Percentiles rank a stretch among this genome's conserved stretches.
phyloP scores from a whole-genome alignment of 2,329 filamentous ascomycete genomes.

The Plenodomus lindquistii region DNA sequence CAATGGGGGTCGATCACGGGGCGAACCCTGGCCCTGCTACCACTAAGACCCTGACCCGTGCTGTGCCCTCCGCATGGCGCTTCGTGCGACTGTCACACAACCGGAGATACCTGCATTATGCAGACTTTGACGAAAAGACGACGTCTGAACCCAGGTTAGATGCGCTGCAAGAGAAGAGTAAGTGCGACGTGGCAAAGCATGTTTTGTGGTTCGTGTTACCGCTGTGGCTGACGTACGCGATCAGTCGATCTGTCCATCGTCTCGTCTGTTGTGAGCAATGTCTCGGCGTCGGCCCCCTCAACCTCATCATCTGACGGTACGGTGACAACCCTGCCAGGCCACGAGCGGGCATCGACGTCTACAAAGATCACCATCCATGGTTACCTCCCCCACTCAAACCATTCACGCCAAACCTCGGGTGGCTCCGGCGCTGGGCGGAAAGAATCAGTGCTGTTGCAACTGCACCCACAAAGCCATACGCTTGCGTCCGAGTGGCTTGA shows the following conservation, averaged over 20 bases:
- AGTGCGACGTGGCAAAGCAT: conserved; percentile 27
- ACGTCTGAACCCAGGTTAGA: conserved; percentile 72
- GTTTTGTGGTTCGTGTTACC: conserved; percentile 19
- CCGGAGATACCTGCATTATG: conserved; percentile 85
- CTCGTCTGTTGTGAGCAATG: conserved; percentile 92
- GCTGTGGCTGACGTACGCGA: conserved; percentile 32
- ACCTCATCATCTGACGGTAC: conserved; percentile 54
- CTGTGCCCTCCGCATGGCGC: conserved; percentile 66
- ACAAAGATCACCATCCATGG: conserved; percentile 94
- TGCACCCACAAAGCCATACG: conserved; percentile 79
- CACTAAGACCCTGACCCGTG: conserved; percentile 47
- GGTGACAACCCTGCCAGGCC: conserved; percentile 45
- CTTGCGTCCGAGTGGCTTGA: conserved; percentile 96
- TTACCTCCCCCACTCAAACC: conserved; percentile 52
- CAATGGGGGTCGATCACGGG: conserved; percentile 56
- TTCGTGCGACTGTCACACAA: conserved; percentile 92
- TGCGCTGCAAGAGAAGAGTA: conserved; percentile 72
- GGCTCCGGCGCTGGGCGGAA: conserved; percentile 46
- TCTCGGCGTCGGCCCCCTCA: conserved; percentile 66
- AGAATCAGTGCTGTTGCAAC: conserved; percentile 78
- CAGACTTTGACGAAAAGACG: conserved; percentile 73
- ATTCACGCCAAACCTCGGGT: conserved; percentile 34
- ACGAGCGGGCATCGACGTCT: conserved; percentile 48
- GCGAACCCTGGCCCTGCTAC: conserved; percentile 52
- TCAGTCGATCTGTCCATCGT: conserved; percentile 80